Evolutionary conservation across 2,329 filamentous ascomycete species (phyloP), one percentile per base, ranked within the genome.

Genomic region (Leptoxyphium fumago): DNA sequence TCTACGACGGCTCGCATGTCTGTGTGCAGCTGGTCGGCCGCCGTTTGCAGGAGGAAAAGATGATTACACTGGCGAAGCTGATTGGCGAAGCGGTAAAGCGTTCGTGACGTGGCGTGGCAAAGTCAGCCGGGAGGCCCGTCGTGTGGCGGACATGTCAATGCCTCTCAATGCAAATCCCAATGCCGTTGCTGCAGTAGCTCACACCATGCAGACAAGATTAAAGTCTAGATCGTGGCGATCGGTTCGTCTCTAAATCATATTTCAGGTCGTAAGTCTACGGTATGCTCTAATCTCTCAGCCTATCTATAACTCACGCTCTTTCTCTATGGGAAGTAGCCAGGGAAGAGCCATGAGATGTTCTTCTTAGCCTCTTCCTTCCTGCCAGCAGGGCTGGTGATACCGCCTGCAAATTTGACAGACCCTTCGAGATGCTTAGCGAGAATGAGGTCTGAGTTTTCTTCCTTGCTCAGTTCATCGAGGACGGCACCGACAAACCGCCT

Each of bases 281-380:
- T 7, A 26, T 26, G 21, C 21, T 26, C 21, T 26, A 7, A 26
- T 26, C 21, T 26, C 21, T 26, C 7, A 7, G 3, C 7, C 21
- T 26, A 26, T 26, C 21, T 26, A 26, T 26, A 26, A 3, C 21
- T 26, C 21, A 26, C 21, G 21, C 21, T 26, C 21, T 6, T 5
- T 42, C 32, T 28, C 47, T 49, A 71, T 39, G 70, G 63, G 52
- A 75, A 85, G 62, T 88, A 87, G 2, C 80, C 83, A 1, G 88
- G 87, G 67, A 94, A 96, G 46, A 98, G 67, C 71, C 83, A 98
- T 57, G 81, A 75, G 43, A 94, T 68, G 67, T 78, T 89, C 73
- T 84, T 76, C 65, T 82, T 73, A 1, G 82, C 84, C 62, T 89
- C 82, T 11, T 75, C 70, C 48, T 74, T 75, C 55, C 87, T 76